A percentile compares a stretch with the other conserved stretches of the same genome.
Evolutionary conservation across 352 stramenopile species (phyloP).

Genomic region (Pythium biforme): DNA sequence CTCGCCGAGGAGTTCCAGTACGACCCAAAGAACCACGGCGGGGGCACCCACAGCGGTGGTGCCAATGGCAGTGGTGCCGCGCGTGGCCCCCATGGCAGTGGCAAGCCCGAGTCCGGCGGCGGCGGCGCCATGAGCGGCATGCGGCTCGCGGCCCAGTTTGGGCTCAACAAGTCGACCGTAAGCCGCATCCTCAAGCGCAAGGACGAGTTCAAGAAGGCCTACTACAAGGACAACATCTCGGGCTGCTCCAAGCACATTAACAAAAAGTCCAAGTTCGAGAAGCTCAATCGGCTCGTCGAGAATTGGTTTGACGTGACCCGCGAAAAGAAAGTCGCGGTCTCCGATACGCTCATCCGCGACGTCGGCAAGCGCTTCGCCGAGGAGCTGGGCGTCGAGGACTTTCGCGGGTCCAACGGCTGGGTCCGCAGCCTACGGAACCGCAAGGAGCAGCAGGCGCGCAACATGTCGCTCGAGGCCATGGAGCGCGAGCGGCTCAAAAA

Average conservation of each 20-base stretch:
- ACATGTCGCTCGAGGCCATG: slow-evolving; percentile 53
- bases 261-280: slow-evolving; percentile 87
- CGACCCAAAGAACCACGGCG: slow-evolving; percentile 51
- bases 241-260: slow-evolving; percentile 85
- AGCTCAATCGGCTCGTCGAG: slow-evolving; percentile 76
- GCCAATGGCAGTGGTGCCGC: background rate
- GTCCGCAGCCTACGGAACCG: slow-evolving; percentile 76
- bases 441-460: slow-evolving; percentile 62
- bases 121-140: slow-evolving; percentile 69
- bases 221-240: slow-evolving; percentile 85
- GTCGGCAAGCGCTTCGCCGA: slow-evolving; percentile 71
- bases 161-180: slow-evolving; percentile 81
- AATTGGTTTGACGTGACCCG: slow-evolving; percentile 84
- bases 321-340: slow-evolving; percentile 65
- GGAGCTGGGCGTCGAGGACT: slow-evolving; percentile 72
- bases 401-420: slow-evolving; percentile 79
- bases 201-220: slow-evolving; percentile 85
- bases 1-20: slow-evolving; percentile 82
- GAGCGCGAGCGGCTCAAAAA: slow-evolving; percentile 65
- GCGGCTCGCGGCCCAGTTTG: slow-evolving; percentile 68
- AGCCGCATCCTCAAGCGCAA: slow-evolving; percentile 86
- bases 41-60: no score
- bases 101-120: background rate
- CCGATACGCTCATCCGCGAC: slow-evolving; percentile 74
- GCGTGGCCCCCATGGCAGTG: background rate